Percentiles rank a stretch among this genome's conserved stretches.
Conservation (phyloP, 768 basidiomycete genomes). For the Suillus variegatus region DNA sequence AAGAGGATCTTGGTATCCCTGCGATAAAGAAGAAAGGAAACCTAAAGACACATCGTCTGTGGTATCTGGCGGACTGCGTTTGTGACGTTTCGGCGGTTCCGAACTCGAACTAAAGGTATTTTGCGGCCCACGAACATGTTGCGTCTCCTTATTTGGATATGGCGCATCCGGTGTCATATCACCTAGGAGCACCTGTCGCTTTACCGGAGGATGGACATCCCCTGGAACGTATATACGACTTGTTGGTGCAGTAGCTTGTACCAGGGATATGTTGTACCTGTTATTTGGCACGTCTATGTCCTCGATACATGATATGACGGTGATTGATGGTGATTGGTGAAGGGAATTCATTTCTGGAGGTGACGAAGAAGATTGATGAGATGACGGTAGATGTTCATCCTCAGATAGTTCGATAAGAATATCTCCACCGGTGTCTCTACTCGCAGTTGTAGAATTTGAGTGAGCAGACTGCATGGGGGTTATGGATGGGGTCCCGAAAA, state of each 20-base stretch:
- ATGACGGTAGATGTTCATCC: constrained; percentile 15
- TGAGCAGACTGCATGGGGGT: neutral
- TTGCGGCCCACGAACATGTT: constrained; percentile 67
- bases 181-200: neutral
- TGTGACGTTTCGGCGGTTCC: constrained; percentile 14
- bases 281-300: neutral
- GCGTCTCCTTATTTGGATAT: constrained; percentile 50
- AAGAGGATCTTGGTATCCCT: neutral
- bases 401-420: constrained; percentile 12
- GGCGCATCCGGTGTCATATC: constrained; percentile 31
- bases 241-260: neutral
- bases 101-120: constrained; percentile 30
- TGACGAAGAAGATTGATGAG: constrained; percentile 9
- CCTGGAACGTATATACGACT: neutral
- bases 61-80: neutral
- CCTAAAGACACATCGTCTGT: constrained; percentile 12
- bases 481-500: constrained; percentile 21
- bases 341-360: neutral
- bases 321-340: neutral
- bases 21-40: constrained; percentile 20
- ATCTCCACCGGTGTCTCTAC: neutral
- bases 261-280: neutral
- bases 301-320: neutral
- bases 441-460: neutral
- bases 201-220: neutral